Evolutionary conservation across 306 rosid species (phyloP).

Genomic region (barrel medic (Medicago truncatula)): DNA sequence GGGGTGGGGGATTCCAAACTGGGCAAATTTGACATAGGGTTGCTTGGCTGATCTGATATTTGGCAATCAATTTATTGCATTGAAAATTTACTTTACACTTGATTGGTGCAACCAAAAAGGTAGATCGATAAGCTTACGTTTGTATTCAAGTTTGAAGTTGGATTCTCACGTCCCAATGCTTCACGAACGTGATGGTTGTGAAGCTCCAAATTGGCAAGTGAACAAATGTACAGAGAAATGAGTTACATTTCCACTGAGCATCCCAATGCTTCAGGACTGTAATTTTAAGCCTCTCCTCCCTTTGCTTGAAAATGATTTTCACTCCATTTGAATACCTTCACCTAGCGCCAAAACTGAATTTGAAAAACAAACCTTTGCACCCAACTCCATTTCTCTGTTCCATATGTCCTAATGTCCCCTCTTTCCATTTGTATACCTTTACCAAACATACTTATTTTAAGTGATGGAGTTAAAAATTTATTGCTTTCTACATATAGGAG

Average conservation of each 20-base stretch:
- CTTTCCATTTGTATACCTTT: not conserved
- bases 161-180: no score
- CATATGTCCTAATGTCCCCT: no score
- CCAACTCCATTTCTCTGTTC: not conserved
- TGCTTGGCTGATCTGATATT: constrained; percentile 15
- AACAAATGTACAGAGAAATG: no score
- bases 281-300: constrained; percentile 3
- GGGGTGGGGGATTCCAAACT: not conserved
- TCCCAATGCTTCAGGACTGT: not conserved
- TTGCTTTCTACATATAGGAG: not conserved
- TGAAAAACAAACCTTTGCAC: not conserved
- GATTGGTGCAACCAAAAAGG: not conserved
- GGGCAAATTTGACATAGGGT: not conserved
- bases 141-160: no score
- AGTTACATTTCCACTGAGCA: no score
- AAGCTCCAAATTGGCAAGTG: no score
- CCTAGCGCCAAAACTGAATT: not conserved
- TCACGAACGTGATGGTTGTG: no score
- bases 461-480: not conserved
- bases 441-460: not conserved
- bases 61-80: constrained; percentile 1
- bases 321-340: not conserved
- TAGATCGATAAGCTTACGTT: not conserved
- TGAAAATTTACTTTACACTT: not conserved
- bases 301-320: constrained; percentile 23